These are phyloP conservation scores for Kwoniella europaea DNA, from an alignment of 768 basidiomycete species.

Conservation along the genomic window DNA sequence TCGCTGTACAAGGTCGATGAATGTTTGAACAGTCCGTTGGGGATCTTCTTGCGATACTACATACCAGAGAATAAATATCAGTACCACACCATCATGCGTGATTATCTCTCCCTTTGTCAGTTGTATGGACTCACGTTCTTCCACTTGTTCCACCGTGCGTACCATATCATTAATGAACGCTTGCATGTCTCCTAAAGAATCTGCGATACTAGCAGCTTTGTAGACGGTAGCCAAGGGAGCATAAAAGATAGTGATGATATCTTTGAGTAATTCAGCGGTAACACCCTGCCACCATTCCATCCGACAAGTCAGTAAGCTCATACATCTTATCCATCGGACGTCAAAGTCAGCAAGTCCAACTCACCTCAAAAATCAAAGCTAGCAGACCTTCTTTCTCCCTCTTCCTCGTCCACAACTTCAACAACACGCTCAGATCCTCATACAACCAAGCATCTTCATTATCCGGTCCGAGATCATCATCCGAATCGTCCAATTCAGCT, in stretches of 20 bases:
- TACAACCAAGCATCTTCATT: conserved; percentile 97
- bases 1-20: conserved; percentile 88
- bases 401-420: conserved; percentile 76
- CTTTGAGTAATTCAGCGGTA: conserved; percentile 92
- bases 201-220: conserved; percentile 93
- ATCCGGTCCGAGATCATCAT: conserved; percentile 86
- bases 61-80: background rate
- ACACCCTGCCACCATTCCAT: conserved; percentile 68
- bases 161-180: conserved; percentile 94
- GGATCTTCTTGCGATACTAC: conserved; percentile 84
- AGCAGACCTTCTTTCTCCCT: conserved; percentile 90
- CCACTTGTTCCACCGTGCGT: conserved; percentile 85
- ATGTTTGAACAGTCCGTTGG: conserved; percentile 81
- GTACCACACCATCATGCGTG: background rate
- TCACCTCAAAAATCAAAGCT: conserved; percentile 89
- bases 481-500: conserved; percentile 74
- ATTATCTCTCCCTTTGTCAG: background rate
- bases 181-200: conserved; percentile 88
- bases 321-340: background rate
- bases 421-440: conserved; percentile 83
- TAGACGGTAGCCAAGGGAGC: conserved; percentile 95
- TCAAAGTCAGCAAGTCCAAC: conserved; percentile 28
- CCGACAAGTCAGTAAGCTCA: conserved; percentile 3
- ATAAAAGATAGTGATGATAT: conserved; percentile 99
- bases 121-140: conserved; percentile 68